A percentile compares a stretch with the other conserved stretches of the same genome.
Conservation (phyloP, 495 filamentous ascomycete genomes). For the Geoglossum glabrum region DNA sequence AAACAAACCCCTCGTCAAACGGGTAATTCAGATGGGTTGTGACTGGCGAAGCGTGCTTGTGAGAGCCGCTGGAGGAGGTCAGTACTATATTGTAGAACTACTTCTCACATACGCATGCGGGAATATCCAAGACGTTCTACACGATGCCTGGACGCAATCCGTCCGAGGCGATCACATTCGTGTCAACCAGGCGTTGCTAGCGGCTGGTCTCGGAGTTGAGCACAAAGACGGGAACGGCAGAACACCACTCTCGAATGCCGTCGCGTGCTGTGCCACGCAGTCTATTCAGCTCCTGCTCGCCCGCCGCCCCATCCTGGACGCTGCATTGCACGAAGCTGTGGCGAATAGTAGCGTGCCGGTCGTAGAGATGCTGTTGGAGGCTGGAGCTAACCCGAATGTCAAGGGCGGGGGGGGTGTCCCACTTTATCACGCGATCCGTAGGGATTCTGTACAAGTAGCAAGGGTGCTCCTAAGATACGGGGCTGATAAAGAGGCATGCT, state of each 20-base stretch:
- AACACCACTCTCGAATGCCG: background rate
- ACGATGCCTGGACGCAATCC: background rate
- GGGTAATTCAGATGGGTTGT: background rate
- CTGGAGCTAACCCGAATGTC: background rate
- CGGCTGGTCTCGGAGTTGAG: background rate
- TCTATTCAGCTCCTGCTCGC: background rate
- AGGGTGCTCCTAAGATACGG: background rate
- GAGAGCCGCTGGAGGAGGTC: background rate
- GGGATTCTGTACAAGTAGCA: background rate
- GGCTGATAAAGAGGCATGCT: background rate
- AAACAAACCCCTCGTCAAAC: background rate
- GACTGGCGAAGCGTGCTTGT: background rate
- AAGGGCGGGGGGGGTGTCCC: background rate
- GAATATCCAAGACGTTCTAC: background rate
- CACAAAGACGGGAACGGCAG: background rate
- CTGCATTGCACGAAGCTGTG: background rate
- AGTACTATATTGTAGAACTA: background rate
- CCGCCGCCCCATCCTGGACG: background rate
- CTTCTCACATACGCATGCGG: background rate
- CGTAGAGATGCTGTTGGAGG: background rate
- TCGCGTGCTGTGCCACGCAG: constrained; percentile 9
- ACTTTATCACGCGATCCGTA: background rate
- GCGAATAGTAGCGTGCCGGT: background rate
- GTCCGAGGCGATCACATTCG: background rate
- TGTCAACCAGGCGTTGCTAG: background rate